A percentile compares a stretch with the other conserved stretches of the same genome.
These are phyloP conservation scores for Tilletia caries DNA, from an alignment of 1,284 basidiomycete species.

Conservation along the genomic window DNA sequence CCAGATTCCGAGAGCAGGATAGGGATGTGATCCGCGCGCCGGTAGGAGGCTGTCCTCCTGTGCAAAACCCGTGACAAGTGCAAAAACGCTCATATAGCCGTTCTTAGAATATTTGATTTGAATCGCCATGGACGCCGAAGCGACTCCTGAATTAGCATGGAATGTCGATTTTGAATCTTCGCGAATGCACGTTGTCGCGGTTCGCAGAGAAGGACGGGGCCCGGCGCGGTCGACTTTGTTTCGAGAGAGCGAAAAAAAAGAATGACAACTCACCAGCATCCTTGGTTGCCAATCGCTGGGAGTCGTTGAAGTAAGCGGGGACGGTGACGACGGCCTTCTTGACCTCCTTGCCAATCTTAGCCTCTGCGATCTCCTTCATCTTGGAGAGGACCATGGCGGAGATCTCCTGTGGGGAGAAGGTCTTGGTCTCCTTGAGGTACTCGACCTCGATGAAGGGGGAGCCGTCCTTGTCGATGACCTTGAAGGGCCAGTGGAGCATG, in stretches of 20 bases:
- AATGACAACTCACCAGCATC: conserved; percentile 48
- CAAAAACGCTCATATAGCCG: conserved; percentile 41
- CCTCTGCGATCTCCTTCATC: conserved; percentile 83
- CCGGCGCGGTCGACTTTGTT: too few species aligned
- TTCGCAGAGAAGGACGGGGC: neutral
- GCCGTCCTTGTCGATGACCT: conserved; percentile 63
- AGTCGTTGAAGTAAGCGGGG: conserved; percentile 70
- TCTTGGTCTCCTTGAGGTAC: conserved; percentile 64
- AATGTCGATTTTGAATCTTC: conserved; percentile 48
- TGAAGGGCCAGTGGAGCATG: conserved; percentile 71
- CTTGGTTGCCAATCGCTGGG: conserved; percentile 66
- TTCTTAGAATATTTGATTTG: conserved; percentile 38
- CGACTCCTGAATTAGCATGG: conserved; percentile 53
- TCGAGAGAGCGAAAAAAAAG: conserved; percentile 26
- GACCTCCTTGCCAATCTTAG: conserved; percentile 65
- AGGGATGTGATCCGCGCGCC: conserved; percentile 11
- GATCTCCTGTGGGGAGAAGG: conserved; percentile 69
- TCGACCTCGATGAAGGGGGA: conserved; percentile 62
- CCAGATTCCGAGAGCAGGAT: conserved; percentile 35
- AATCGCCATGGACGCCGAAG: conserved; percentile 18
- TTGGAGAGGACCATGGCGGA: conserved; percentile 97
- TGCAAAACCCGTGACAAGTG: neutral
- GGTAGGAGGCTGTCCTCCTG: neutral
- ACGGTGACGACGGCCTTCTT: conserved; percentile 69
- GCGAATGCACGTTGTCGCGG: conserved; percentile 23